Evolutionary conservation across 1,139 yeast genomes (phyloP).

Genomic region (Candida gigantensis): DNA sequence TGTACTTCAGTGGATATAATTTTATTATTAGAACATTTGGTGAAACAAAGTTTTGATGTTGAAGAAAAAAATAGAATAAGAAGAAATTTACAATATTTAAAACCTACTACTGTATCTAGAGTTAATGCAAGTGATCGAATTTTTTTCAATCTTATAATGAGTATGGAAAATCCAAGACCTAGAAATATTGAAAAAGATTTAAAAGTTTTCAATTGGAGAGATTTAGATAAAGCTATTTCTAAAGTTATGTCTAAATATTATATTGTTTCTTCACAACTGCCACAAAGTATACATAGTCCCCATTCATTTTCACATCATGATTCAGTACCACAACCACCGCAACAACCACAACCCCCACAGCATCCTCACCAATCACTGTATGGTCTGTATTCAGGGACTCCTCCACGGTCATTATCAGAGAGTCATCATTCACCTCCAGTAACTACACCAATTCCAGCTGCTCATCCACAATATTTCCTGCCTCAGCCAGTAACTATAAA

Average conservation of each 20-base stretch:
- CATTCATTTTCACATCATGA: too few species aligned
- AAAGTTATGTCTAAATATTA: conserved; percentile 67
- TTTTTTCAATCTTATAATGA: conserved; percentile 63
- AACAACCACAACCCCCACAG: too few species aligned
- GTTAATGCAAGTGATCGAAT: conserved; percentile 42
- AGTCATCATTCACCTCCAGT: too few species aligned
- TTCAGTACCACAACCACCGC: too few species aligned
- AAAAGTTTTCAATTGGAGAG: conserved; percentile 65
- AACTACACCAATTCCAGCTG: too few species aligned
- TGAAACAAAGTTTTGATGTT: conserved; percentile 58
- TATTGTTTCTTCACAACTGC: conserved; percentile 12
- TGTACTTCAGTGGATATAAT: conserved; percentile 72
- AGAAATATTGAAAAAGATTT: conserved; percentile 73
- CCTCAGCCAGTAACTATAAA: background rate
- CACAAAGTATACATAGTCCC: background rate
- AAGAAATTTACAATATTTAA: conserved; percentile 64
- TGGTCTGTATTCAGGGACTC: too few species aligned
- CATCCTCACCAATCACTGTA: too few species aligned
- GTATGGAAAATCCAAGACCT: conserved; percentile 66
- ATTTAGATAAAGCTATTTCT: conserved; percentile 53
- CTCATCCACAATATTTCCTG: background rate
- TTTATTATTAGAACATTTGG: conserved; percentile 55
- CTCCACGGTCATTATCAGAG: too few species aligned
- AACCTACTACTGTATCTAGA: conserved; percentile 62
- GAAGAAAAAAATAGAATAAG: conserved; percentile 73